A percentile compares a stretch with the other conserved stretches of the same genome.
phyloP scores from a whole-genome alignment of 2,329 filamentous ascomycete genomes.

The Claviceps arundinis region DNA sequence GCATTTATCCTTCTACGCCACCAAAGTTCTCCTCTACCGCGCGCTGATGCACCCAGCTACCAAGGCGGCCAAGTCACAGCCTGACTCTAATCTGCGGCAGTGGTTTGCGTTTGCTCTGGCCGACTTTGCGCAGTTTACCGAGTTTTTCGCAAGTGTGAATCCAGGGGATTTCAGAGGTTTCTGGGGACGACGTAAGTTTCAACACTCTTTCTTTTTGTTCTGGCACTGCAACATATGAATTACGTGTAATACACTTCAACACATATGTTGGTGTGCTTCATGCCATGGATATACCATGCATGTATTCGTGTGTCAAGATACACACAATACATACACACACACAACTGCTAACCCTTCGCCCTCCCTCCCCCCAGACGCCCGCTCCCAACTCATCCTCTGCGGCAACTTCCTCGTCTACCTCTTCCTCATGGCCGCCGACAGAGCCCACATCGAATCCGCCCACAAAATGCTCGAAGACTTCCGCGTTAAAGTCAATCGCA shows the following conservation, averaged over 20 bases:
- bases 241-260: too few relatives aligned
- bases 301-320: too few relatives aligned
- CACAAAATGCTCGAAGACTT: slow-evolving; percentile 24
- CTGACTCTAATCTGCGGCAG: slow-evolving; percentile 21
- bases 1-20: slow-evolving; percentile 28
- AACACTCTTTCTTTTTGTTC: not conserved
- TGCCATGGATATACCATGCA: too few relatives aligned
- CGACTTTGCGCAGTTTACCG: slow-evolving; percentile 24
- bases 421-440: slow-evolving; percentile 28
- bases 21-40: slow-evolving; percentile 27
- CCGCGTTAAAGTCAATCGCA: slow-evolving; percentile 22
- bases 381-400: slow-evolving; percentile 32
- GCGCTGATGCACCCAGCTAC: slow-evolving; percentile 33
- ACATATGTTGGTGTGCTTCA: too few relatives aligned
- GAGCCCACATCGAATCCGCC: slow-evolving; percentile 19
- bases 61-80: slow-evolving; percentile 23
- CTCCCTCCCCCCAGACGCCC: slow-evolving; percentile 12
- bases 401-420: slow-evolving; percentile 36
- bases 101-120: slow-evolving; percentile 21
- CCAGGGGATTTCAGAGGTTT: slow-evolving; percentile 26
- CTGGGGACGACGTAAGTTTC: slow-evolving; percentile 29
- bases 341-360: too few relatives aligned
- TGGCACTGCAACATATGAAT: not conserved
- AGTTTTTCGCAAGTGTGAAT: slow-evolving; percentile 23
- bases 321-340: too few relatives aligned